phyloP scores from a whole-genome alignment of 768 basidiomycete species.

The Rhizopogon roseolus region DNA sequence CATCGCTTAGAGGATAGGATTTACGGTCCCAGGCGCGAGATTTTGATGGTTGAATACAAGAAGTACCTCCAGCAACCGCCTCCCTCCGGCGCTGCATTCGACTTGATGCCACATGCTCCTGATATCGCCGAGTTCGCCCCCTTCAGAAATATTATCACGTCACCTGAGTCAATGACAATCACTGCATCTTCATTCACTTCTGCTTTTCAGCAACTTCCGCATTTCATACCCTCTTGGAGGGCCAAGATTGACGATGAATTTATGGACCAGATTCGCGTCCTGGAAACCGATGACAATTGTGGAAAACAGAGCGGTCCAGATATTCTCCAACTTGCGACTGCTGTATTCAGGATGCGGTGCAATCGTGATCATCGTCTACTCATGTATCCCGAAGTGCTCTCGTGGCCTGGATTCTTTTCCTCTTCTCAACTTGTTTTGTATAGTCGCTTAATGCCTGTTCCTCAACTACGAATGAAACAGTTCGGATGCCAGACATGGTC shows the following conservation, averaged over 20 bases:
- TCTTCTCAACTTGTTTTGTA: too few species aligned
- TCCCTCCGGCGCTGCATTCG: too few species aligned
- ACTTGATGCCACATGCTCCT: too few species aligned
- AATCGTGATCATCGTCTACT: not conserved
- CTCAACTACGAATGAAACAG: too few species aligned
- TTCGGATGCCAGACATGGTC: not conserved
- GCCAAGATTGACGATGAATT: too few species aligned
- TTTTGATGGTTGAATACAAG: too few species aligned
- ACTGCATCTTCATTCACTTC: not conserved
- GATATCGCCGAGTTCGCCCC: not conserved
- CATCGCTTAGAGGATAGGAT: not conserved
- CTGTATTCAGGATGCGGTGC: not conserved
- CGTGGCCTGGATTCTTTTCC: not conserved
- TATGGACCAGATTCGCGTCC: not conserved
- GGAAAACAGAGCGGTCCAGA: not conserved
- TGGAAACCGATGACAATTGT: not conserved
- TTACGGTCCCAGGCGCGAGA: not conserved
- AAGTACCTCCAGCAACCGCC: too few species aligned
- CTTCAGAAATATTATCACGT: not conserved
- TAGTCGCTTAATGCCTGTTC: not conserved
- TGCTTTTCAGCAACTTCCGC: not conserved
- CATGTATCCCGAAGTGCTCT: not conserved
- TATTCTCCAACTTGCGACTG: not conserved
- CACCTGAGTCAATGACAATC: not conserved
- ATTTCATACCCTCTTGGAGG: not conserved